These are phyloP conservation scores for Xerocomus potaroensis DNA, from an alignment of 768 basidiomycete genomes.

Conservation along the genomic window DNA sequence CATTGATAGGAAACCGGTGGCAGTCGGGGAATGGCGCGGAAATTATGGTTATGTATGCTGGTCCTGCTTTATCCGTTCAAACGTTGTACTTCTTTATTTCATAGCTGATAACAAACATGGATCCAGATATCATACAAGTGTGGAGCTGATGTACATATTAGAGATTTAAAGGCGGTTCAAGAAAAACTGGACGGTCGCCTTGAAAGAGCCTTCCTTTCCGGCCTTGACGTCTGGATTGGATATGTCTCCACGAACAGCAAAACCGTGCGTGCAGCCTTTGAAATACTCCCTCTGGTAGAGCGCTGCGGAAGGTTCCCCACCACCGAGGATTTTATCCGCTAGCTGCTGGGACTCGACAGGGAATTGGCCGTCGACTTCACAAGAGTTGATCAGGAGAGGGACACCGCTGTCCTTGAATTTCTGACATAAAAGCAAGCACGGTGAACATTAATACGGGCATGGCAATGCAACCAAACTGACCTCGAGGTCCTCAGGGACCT, in stretches of 20 bases:
- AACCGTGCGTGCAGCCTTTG: constrained; percentile 49
- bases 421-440: constrained; percentile 29
- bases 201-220: constrained; percentile 54
- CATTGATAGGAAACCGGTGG: constrained; percentile 42
- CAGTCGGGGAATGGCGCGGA: not conserved
- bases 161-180: constrained; percentile 26
- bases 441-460: not conserved
- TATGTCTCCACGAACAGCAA: constrained; percentile 49
- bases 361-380: constrained; percentile 50
- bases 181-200: constrained; percentile 53
- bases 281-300: constrained; percentile 31
- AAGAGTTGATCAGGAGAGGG: constrained; percentile 67
- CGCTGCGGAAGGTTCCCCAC: constrained; percentile 31
- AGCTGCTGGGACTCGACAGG: constrained; percentile 39
- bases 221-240: constrained; percentile 50
- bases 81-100: not conserved
- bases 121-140: not conserved
- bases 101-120: not conserved
- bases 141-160: not conserved
- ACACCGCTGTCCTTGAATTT: constrained; percentile 45
- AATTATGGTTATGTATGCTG: constrained; percentile 4
- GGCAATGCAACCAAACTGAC: constrained; percentile 30
- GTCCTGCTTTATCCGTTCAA: not conserved
- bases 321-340: constrained; percentile 50
- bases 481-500: constrained; percentile 49